Base-by-base conservation (phyloP, 768 basidiomycete species). In the Floccularia luteovirens region DNA sequence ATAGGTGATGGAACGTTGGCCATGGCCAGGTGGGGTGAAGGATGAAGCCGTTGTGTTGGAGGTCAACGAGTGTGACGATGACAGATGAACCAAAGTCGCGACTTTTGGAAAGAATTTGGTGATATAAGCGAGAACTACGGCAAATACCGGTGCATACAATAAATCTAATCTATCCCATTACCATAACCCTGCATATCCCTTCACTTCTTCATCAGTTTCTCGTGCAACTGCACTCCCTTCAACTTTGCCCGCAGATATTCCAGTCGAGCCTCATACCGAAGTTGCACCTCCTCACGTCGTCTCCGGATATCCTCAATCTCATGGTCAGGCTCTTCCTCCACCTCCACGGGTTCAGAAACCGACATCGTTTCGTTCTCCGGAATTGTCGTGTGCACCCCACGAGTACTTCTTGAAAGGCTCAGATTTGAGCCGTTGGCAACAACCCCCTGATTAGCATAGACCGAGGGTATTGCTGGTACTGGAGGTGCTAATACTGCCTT, bases 221-320 rank as follows among this genome's bases (percentile, higher is more conserved):
- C 89, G 46, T 83, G 84, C 52, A 90, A 56, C 61, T 89, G 82
- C 1, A 86, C 88, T 14, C 83, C 82, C 61, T 88, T 89, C 54
- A 90, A 55, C 60, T 84, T 82, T 25, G 88, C 88, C 24, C 82
- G 75, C 49, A 90, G 62, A 54, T 85, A 90, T 46, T 88, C 86
- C 52, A 90, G 56, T 34, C 87, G 77, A 24, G 73, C 73, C 41
- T 84, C 80, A 51, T 90, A 90, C 48, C 86, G 73, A 47, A 62
- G 66, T 24, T 70, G 72, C 22, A 90, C 83, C 50, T 88, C 86
- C 40, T 74, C 77, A 25, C 83, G 66, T 46, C 84, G 69, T 45
- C 74, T 57, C 40, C 81, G 74, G 42, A 90, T 79, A 39, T 86
- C 84, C 11, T 69, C 67, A 64, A 87, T 67, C 60, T 86, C 83